Evolutionary conservation across 2,329 filamentous ascomycete genomes (phyloP).

Genomic region (Neofusicoccum cordaticola): DNA sequence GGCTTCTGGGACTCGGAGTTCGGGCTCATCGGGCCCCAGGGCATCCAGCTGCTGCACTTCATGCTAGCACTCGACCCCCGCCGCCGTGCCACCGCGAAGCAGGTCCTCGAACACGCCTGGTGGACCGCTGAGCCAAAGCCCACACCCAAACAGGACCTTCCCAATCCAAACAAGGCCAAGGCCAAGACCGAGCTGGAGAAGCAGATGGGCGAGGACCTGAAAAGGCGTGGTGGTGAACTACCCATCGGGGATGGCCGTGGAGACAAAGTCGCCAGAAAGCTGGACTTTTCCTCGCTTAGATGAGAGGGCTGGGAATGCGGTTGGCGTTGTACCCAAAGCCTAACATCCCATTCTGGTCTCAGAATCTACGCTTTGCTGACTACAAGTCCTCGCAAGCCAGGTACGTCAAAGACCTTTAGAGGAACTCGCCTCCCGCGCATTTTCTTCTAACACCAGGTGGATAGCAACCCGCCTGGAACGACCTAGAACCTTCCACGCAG

Average conservation of each 20-base stretch:
- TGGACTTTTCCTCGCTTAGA: slow-evolving; percentile 1
- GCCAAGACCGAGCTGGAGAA: slow-evolving; percentile 49
- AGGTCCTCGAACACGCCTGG: slow-evolving; percentile 79
- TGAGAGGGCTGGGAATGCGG: not conserved
- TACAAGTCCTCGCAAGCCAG: too few species aligned
- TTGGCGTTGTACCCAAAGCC: too few species aligned
- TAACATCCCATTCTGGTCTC: too few species aligned
- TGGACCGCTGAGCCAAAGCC: slow-evolving; percentile 83
- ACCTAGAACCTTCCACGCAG: too few species aligned
- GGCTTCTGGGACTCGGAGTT: slow-evolving; percentile 76
- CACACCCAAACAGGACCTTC: slow-evolving; percentile 76
- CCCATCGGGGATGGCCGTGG: slow-evolving; percentile 60
- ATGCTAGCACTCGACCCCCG: slow-evolving; percentile 85
- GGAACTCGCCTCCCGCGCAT: too few species aligned
- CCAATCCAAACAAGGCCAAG: slow-evolving; percentile 61
- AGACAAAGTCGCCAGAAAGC: slow-evolving; percentile 64
- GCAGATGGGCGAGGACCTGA: slow-evolving; percentile 79
- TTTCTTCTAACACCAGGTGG: too few species aligned
- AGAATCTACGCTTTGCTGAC: too few species aligned
- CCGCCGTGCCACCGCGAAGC: slow-evolving; percentile 72
- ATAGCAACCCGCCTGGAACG: too few species aligned
- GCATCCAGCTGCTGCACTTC: slow-evolving; percentile 82
- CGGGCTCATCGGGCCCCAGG: slow-evolving; percentile 73
- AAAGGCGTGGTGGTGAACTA: slow-evolving; percentile 68
- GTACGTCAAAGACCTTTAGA: too few species aligned